Evolutionary conservation across 1,139 yeast species (phyloP).

Genomic region (Meyerozyma guilliermondii): DNA sequence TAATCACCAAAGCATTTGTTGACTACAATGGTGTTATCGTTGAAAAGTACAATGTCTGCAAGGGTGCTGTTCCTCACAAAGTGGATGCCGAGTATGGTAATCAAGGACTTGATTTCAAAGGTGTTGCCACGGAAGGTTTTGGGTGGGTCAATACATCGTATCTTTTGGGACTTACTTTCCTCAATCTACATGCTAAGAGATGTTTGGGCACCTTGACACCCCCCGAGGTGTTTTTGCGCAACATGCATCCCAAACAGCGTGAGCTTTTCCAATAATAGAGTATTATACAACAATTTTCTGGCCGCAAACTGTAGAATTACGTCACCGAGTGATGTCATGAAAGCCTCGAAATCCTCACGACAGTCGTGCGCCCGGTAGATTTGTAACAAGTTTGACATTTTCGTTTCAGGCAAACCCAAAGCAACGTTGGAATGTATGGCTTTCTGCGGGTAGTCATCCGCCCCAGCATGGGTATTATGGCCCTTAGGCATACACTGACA

Average conservation of each 20-base stretch:
- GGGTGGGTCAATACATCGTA: slow-evolving; percentile 97
- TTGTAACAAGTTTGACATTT: background rate
- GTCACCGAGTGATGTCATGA: background rate
- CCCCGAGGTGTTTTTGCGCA: slow-evolving; percentile 62
- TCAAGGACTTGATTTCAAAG: slow-evolving; percentile 89
- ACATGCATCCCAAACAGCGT: slow-evolving; percentile 43
- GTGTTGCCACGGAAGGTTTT: slow-evolving; percentile 93
- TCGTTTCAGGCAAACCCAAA: background rate
- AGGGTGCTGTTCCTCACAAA: slow-evolving; percentile 78
- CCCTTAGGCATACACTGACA: slow-evolving; percentile 7
- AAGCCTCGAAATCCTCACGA: background rate
- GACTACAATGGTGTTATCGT: slow-evolving; percentile 95
- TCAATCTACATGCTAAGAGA: slow-evolving; percentile 66
- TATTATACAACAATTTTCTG: background rate
- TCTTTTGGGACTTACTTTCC: slow-evolving; percentile 64
- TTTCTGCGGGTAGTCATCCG: background rate
- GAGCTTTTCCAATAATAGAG: slow-evolving; percentile 17
- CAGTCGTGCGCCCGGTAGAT: background rate
- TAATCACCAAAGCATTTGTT: slow-evolving; percentile 90
- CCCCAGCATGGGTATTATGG: background rate
- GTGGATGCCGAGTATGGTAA: slow-evolving; percentile 97
- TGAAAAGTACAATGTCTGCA: slow-evolving; percentile 89
- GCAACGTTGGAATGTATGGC: background rate
- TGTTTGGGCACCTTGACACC: slow-evolving; percentile 82
- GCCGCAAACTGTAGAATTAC: background rate